phyloP scores from a whole-genome alignment of 2,329 filamentous ascomycete species.

The Ophiosphaerella narmari region DNA sequence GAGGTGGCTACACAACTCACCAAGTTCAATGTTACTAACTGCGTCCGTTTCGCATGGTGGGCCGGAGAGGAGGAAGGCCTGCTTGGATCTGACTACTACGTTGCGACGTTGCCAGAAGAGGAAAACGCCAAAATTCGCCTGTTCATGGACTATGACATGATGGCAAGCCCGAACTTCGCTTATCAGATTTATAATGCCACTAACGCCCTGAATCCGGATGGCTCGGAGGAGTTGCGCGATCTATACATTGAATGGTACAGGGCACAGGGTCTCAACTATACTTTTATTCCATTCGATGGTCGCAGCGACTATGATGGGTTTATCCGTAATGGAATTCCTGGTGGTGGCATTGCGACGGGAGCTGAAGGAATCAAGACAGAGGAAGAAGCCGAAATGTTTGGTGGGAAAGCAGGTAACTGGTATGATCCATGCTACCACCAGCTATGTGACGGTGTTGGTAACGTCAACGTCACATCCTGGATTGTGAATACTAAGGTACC shows the following conservation, averaged over 20 bases:
- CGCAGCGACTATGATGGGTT: constrained; percentile 50
- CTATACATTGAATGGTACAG: constrained; percentile 47
- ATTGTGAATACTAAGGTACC: constrained; percentile 45
- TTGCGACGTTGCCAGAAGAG: constrained; percentile 35
- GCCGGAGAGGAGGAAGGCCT: constrained; percentile 48
- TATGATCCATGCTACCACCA: constrained; percentile 49
- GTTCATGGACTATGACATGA: constrained; percentile 53
- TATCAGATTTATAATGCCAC: constrained; percentile 49
- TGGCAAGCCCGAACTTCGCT: constrained; percentile 47
- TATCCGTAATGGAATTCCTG: constrained; percentile 47
- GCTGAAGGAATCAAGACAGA: constrained; percentile 49
- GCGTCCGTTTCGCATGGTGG: constrained; percentile 50
- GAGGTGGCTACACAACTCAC: constrained; percentile 42
- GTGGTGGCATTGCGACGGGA: constrained; percentile 48
- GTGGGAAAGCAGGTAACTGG: constrained; percentile 46
- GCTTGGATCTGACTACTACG: constrained; percentile 48
- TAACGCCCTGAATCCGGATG: constrained; percentile 42
- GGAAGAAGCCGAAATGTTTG: constrained; percentile 43
- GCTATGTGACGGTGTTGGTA: constrained; percentile 46
- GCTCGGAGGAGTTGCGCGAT: constrained; percentile 44
- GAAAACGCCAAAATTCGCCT: constrained; percentile 48
- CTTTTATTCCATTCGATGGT: constrained; percentile 47
- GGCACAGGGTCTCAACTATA: constrained; percentile 43
- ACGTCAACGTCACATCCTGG: constrained; percentile 46
- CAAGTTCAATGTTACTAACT: constrained; percentile 47